Base-by-base conservation (phyloP, 768 basidiomycete genomes). In the Agaricus blazei region DNA sequence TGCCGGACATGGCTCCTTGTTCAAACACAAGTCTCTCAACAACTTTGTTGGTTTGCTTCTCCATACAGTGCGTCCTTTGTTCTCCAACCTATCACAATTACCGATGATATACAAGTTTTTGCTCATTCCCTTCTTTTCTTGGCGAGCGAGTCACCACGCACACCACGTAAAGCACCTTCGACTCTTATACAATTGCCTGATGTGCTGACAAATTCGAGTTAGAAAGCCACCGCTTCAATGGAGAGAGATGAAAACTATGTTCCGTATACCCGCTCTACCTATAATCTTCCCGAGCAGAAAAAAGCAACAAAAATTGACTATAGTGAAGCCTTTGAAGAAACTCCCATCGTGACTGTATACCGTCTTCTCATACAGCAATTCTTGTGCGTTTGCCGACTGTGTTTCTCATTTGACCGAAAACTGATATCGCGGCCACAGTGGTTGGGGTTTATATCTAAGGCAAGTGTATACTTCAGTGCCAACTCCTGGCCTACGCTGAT, bases 201-300 rank as follows among this genome's bases (percentile, higher is more conserved):
- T 31, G 15, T 41, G 27, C 40, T 26, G 58, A 37, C 34, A 0
- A 12, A 36, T 3, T 6, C 41, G 34, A 34, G 34, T n/a, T 49
- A 77, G 75, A 76, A 76, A 73, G 84, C 85, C 59, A 86, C 87
- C 53, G 81, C 81, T 41, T 87, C 87, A 0, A 87, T 89, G 70
- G 86, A 87, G 63, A 72, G 83, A 15, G 89, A 93, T 62, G 87
- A 90, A 66, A 89, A 88, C 60, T 87, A 83, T 56, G 80, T 88
- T 4, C 85, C 84, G 44, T 72, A 76, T 54, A 68, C 69, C 50
- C 71, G 70, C 38, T 69, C 68, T 52, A 69, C 73, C 54, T 76
- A 67, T 57, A 68, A 69, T 27, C 65, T 80, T 4, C 78, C 79
- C 0, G 61, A 69, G 4, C 68, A 72, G 58, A 65, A 65, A 47